These are phyloP conservation scores for Trichosporon sp. DNA, from an alignment of 1,284 basidiomycete genomes.

Conservation along the genomic window DNA sequence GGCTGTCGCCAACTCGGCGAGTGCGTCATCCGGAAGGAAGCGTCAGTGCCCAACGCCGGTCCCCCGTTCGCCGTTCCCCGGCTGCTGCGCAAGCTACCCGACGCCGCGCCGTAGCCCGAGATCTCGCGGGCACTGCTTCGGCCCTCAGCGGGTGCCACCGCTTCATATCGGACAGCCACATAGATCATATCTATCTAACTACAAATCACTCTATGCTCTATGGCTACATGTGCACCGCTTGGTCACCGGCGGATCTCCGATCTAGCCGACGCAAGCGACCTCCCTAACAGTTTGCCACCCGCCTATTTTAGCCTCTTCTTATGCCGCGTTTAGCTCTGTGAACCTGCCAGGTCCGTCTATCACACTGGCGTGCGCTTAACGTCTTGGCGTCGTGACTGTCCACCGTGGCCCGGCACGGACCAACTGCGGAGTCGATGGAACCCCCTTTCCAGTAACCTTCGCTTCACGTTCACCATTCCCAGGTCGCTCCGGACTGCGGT, in stretches of 20 bases:
- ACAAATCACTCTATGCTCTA: neutral
- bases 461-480: neutral
- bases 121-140: neutral
- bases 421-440: constrained; percentile 6
- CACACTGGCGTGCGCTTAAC: neutral
- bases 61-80: neutral
- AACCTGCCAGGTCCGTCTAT: neutral
- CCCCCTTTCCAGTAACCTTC: neutral
- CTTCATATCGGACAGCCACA: constrained; percentile 11
- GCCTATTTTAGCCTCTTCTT: neutral
- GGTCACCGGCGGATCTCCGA: neutral
- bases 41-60: constrained; percentile 1
- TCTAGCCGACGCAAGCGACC: constrained; percentile 8
- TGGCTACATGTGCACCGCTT: neutral
- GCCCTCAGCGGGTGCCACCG: constrained; percentile 13
- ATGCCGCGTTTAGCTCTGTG: neutral
- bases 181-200: neutral
- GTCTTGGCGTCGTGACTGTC: constrained; percentile 17
- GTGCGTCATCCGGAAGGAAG: neutral
- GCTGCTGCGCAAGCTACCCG: neutral
- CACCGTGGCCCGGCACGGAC: neutral
- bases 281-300: neutral
- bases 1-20: constrained; percentile 5
- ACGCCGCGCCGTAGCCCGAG: neutral
- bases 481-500: neutral